Evolutionary conservation across 306 rosid genomes (phyloP).

Genomic region (Cicer pinnatifidum): DNA sequence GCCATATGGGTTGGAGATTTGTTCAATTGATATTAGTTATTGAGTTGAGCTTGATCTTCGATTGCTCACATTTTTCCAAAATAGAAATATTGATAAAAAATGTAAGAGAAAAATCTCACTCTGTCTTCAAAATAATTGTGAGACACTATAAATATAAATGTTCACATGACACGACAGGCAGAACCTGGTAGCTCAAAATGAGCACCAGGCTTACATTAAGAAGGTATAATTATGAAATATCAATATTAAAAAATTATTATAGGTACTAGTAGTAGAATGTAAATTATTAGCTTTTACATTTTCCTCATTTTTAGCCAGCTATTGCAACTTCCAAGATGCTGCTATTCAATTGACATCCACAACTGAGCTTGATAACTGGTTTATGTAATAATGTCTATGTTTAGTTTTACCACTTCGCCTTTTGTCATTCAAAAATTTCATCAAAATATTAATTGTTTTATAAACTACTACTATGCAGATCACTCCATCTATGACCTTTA

Average conservation of each 20-base stretch:
- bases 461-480: constrained; percentile 61
- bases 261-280: constrained; percentile 15
- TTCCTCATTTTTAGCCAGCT: constrained; percentile 22
- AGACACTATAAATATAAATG: constrained; percentile 4
- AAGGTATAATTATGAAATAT: constrained; percentile 17
- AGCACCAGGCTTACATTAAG: neutral
- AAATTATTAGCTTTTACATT: constrained; percentile 25
- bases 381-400: neutral
- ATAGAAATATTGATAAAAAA: neutral
- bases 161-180: neutral
- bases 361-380: constrained; percentile 33
- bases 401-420: constrained; percentile 19
- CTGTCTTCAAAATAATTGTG: neutral
- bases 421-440: constrained; percentile 19
- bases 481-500: constrained; percentile 69
- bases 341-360: constrained; percentile 25
- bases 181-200: neutral
- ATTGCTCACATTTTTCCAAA: constrained; percentile 20
- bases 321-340: constrained; percentile 25
- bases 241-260: neutral
- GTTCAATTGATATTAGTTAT: neutral
- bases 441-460: constrained; percentile 34
- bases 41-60: constrained; percentile 14
- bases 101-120: neutral
- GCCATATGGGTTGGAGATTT: constrained; percentile 11